A percentile compares a stretch with the other conserved stretches of the same genome.
Evolutionary conservation across 768 basidiomycete species (phyloP).

Genomic region (Lactarius hatsudake): DNA sequence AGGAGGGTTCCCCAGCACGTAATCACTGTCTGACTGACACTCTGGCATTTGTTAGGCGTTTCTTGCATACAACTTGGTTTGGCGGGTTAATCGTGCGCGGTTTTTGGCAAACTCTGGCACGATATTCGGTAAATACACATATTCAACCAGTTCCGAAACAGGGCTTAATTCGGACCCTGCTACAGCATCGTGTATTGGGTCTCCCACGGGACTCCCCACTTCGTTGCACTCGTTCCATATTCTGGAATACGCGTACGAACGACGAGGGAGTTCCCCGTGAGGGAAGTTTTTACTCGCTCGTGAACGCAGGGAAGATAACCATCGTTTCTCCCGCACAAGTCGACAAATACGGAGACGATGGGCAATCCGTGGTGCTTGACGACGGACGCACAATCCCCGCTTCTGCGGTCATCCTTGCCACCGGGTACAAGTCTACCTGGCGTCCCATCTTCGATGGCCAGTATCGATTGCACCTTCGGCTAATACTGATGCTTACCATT

Average conservation of each 20-base stretch:
- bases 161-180: conserved; percentile 3
- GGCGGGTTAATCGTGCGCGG: conserved; percentile 49
- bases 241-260: conserved; percentile 44
- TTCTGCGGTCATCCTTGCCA: conserved; percentile 51
- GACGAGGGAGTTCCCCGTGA: conserved; percentile 52
- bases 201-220: conserved; percentile 52
- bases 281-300: conserved; percentile 51
- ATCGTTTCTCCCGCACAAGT: conserved; percentile 47
- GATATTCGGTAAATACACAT: conserved; percentile 38
- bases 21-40: conserved; percentile 22
- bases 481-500: not conserved
- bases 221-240: conserved; percentile 39
- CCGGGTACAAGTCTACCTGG: conserved; percentile 64
- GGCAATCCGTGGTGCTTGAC: conserved; percentile 41
- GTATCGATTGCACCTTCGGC: conserved; percentile 4
- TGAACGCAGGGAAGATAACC: conserved; percentile 47
- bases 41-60: conserved; percentile 36
- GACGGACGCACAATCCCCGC: conserved; percentile 45
- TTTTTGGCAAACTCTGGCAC: conserved; percentile 46
- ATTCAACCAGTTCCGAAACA: not conserved
- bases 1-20: conserved; percentile 21
- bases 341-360: conserved; percentile 36
- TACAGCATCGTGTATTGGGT: conserved; percentile 34
- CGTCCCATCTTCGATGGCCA: conserved; percentile 38
- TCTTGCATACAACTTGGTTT: conserved; percentile 57